Percentiles rank a stretch among this genome's conserved stretches.
Conservation (phyloP, 2,329 filamentous ascomycete genomes). For the Fusarium anguioides region DNA sequence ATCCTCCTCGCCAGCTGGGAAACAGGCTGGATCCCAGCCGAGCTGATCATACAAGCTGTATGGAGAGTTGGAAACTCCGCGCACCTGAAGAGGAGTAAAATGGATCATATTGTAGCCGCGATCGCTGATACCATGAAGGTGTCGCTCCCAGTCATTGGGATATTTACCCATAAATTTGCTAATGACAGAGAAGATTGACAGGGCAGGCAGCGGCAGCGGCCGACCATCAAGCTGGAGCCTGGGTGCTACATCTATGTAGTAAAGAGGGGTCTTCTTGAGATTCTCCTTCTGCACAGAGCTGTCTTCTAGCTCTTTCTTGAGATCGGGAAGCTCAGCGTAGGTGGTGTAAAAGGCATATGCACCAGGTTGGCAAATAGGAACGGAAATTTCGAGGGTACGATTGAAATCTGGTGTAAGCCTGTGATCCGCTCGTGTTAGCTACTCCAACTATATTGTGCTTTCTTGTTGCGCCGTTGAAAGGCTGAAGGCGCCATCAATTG, state of each 20-base stretch:
- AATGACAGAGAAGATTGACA: slow-evolving; percentile 92
- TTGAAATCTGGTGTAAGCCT: slow-evolving; percentile 95
- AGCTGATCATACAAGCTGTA: slow-evolving; percentile 97
- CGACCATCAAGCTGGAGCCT: slow-evolving; percentile 78
- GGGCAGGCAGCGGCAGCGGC: slow-evolving; percentile 82
- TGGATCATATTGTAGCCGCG: slow-evolving; percentile 99
- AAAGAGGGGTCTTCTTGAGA: slow-evolving; percentile 76
- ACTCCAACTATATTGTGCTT: neutral
- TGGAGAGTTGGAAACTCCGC: slow-evolving; percentile 92
- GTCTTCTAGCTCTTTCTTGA: slow-evolving; percentile 47
- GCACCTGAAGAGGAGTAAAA: slow-evolving; percentile 91
- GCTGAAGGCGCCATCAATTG: slow-evolving; percentile 12
- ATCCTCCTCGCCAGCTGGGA: slow-evolving; percentile 87
- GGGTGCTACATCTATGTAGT: slow-evolving; percentile 95
- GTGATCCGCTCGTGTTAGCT: slow-evolving; percentile 26
- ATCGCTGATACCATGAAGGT: slow-evolving; percentile 86
- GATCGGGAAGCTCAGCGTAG: slow-evolving; percentile 86
- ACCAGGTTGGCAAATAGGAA: slow-evolving; percentile 84
- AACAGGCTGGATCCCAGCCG: slow-evolving; percentile 82
- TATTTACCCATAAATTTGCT: slow-evolving; percentile 99
- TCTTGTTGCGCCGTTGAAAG: neutral
- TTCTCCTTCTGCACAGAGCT: slow-evolving; percentile 51
- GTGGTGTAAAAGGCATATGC: slow-evolving; percentile 96
- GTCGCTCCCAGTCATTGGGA: slow-evolving; percentile 88
- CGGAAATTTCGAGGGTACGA: slow-evolving; percentile 86